A percentile compares a stretch with the other conserved stretches of the same genome.
phyloP scores from a whole-genome alignment of 2,329 filamentous ascomycete genomes.

The Nakataea oryzae region DNA sequence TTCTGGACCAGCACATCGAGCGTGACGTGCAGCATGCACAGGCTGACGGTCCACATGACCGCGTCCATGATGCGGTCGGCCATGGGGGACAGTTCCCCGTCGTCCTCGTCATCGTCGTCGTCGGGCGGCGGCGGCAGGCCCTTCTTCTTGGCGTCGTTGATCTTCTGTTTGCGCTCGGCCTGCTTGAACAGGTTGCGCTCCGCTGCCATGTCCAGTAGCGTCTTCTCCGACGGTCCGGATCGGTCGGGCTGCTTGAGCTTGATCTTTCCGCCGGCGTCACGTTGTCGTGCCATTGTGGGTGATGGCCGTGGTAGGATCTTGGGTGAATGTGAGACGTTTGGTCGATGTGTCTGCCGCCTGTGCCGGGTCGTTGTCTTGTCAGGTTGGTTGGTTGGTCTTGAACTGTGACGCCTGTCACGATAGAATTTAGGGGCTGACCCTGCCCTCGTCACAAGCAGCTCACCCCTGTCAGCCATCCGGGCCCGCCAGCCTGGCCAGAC shows the following conservation, averaged over 20 bases:
- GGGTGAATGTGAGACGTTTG: neutral
- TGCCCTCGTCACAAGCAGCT: too few species aligned
- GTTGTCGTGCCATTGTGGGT: slow-evolving; percentile 35
- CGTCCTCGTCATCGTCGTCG: slow-evolving; percentile 15
- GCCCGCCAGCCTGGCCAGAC: neutral
- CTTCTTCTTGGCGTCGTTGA: slow-evolving; percentile 4
- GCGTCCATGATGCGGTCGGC: slow-evolving; percentile 45
- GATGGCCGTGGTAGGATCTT: neutral
- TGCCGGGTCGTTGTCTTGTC: neutral
- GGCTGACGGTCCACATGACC: slow-evolving; percentile 46
- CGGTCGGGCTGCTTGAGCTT: slow-evolving; percentile 62
- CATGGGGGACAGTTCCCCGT: slow-evolving; percentile 27
- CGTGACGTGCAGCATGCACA: slow-evolving; percentile 66
- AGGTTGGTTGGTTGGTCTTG: neutral
- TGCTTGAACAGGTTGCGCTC: slow-evolving; percentile 48
- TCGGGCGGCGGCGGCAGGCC: slow-evolving; percentile 1
- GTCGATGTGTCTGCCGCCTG: neutral
- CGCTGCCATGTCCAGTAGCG: slow-evolving; percentile 63
- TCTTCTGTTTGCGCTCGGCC: slow-evolving; percentile 26
- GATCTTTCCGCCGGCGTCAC: slow-evolving; percentile 39
- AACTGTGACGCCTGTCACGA: neutral
- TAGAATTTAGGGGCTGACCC: neutral
- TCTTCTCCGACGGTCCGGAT: slow-evolving; percentile 49
- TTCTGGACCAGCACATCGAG: slow-evolving; percentile 70
- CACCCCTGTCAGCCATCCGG: neutral